phyloP scores from a whole-genome alignment of 202 grass and related monocot species.

The Panicum hallii region DNA sequence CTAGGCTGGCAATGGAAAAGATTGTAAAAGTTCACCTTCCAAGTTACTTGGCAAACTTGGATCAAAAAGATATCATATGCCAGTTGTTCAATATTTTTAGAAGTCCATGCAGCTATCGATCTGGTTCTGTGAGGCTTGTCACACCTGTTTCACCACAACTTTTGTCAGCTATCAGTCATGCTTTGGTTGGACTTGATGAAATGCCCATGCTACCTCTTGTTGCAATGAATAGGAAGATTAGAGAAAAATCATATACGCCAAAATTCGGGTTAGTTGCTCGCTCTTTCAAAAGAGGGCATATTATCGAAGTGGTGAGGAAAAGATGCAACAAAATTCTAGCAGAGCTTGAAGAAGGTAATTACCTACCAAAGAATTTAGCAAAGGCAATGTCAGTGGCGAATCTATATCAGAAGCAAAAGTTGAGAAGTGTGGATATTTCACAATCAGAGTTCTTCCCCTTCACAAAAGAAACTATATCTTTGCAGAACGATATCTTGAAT shows the following conservation, averaged over 20 bases:
- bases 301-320: constrained; percentile 42
- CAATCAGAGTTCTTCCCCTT: constrained; percentile 56
- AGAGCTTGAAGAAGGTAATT: constrained; percentile 41
- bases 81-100: constrained; percentile 42
- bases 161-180: constrained; percentile 45
- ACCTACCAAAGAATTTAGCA: constrained; percentile 49
- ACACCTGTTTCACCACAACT: constrained; percentile 39
- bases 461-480: constrained; percentile 26
- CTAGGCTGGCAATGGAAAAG: constrained; percentile 32
- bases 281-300: constrained; percentile 21
- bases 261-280: constrained; percentile 32
- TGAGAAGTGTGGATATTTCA: constrained; percentile 39
- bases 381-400: constrained; percentile 59
- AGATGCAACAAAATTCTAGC: constrained; percentile 35
- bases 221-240: constrained; percentile 58
- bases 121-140: constrained; percentile 35
- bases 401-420: constrained; percentile 51
- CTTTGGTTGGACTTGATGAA: constrained; percentile 48
- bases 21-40: constrained; percentile 51
- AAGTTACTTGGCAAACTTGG: constrained; percentile 35
- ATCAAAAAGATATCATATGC: neutral
- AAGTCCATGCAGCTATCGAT: constrained; percentile 40
- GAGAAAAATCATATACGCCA: constrained; percentile 27
- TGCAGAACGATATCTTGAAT: constrained; percentile 60
- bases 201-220: constrained; percentile 49